phyloP scores from a whole-genome alignment of 106 monocot genomes.

The Phalaenopsis equestris region DNA sequence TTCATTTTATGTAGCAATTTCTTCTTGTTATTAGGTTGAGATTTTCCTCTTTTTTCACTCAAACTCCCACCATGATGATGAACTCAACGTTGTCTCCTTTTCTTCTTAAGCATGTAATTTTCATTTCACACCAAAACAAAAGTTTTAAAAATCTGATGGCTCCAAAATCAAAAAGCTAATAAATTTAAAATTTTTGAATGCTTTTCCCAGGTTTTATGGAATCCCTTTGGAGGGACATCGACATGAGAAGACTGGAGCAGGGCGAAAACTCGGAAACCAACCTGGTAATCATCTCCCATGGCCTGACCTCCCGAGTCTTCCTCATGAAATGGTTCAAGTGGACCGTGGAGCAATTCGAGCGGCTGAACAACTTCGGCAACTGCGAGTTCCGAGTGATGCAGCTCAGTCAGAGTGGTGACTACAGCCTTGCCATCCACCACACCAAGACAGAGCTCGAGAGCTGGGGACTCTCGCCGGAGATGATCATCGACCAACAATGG shows the following conservation, averaged over 20 bases:
- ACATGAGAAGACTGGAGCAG: conserved; percentile 69
- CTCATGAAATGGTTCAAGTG: conserved; percentile 99
- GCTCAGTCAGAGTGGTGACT: conserved; percentile 67
- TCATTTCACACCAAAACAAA: too few relatives aligned
- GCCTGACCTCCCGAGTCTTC: conserved; percentile 78
- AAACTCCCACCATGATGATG: too few relatives aligned
- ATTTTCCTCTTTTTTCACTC: too few relatives aligned
- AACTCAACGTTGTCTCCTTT: too few relatives aligned
- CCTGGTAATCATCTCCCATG: conserved; percentile 80
- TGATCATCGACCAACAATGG: conserved; percentile 85
- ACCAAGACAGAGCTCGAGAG: conserved; percentile 53
- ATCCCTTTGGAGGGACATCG: conserved; percentile 89
- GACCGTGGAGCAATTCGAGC: conserved; percentile 92
- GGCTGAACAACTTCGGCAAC: conserved; percentile 73
- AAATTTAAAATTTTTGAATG: background rate
- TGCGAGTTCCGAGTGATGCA: conserved; percentile 93
- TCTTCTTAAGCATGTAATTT: too few relatives aligned
- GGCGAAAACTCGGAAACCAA: conserved; percentile 60
- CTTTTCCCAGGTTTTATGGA: conserved; percentile 77
- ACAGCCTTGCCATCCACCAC: conserved; percentile 85
- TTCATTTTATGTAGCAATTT: too few relatives aligned
- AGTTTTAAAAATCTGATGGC: too few relatives aligned
- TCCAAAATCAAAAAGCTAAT: too few relatives aligned
- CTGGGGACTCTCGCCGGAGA: conserved; percentile 83
- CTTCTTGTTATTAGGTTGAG: too few relatives aligned